Percentiles rank a stretch among this genome's conserved stretches.
These are phyloP conservation scores for Penicillium crustosum DNA, from an alignment of 2,329 filamentous ascomycete genomes.

Conservation along the genomic window DNA sequence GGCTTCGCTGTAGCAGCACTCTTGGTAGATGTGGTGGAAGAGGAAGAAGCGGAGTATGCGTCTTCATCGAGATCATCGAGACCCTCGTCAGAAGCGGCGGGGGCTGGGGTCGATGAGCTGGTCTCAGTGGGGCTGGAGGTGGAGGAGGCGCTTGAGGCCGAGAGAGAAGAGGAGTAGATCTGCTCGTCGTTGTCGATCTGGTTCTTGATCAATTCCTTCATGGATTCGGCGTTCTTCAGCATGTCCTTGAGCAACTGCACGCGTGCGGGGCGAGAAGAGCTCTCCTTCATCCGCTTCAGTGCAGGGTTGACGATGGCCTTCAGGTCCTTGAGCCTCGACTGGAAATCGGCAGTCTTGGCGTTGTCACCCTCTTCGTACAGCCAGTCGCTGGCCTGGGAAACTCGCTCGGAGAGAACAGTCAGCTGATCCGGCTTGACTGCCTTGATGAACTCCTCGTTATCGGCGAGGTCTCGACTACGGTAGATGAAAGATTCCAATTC, in stretches of 20 bases:
- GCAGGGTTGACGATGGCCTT: slow-evolving; percentile 77
- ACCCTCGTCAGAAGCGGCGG: slow-evolving; percentile 43
- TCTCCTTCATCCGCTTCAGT: slow-evolving; percentile 71
- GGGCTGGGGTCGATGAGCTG: slow-evolving; percentile 46
- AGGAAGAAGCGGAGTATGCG: slow-evolving; percentile 39
- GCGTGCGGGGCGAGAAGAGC: slow-evolving; percentile 66
- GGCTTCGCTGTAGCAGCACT: slow-evolving; percentile 37
- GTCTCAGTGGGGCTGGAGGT: slow-evolving; percentile 42
- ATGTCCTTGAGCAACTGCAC: slow-evolving; percentile 66
- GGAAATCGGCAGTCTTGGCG: slow-evolving; percentile 72
- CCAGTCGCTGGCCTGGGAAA: slow-evolving; percentile 77
- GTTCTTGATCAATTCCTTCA: slow-evolving; percentile 67
- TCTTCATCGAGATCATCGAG: slow-evolving; percentile 81
- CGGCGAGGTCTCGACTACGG: slow-evolving; percentile 77
- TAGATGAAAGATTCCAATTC: slow-evolving; percentile 94
- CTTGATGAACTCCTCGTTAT: slow-evolving; percentile 70
- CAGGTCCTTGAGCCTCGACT: slow-evolving; percentile 72
- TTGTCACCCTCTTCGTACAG: slow-evolving; percentile 81
- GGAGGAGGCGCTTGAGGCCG: slow-evolving; percentile 44
- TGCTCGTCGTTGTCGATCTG: slow-evolving; percentile 72
- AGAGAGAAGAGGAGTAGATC: slow-evolving; percentile 56
- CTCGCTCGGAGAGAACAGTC: slow-evolving; percentile 63
- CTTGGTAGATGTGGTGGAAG: slow-evolving; percentile 39
- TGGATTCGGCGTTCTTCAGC: slow-evolving; percentile 69
- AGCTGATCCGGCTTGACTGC: slow-evolving; percentile 70